These are phyloP conservation scores for Cytospora paraplurivora DNA, from an alignment of 2,329 filamentous ascomycete genomes.

Conservation along the genomic window DNA sequence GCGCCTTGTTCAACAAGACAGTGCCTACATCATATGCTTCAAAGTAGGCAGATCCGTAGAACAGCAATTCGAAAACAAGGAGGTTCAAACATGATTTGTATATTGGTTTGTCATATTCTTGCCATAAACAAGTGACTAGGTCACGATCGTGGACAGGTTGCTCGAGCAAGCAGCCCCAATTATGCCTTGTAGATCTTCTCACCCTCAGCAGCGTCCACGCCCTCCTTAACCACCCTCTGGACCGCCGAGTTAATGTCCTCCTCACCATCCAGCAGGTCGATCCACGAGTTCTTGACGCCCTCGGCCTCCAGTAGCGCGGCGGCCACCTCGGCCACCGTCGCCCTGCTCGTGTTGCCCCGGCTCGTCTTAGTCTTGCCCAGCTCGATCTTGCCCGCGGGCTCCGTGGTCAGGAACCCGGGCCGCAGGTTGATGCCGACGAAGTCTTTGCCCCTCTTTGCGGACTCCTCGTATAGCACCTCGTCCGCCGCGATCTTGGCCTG, in stretches of 20 bases:
- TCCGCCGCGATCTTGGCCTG: slow-evolving; percentile 63
- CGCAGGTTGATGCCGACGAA: slow-evolving; percentile 57
- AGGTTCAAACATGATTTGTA: no score
- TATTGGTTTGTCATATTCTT: background rate
- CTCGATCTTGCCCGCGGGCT: slow-evolving; percentile 50
- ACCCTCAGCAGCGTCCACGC: slow-evolving; percentile 55
- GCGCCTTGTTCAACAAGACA: no score
- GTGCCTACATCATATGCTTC: no score
- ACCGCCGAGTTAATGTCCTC: slow-evolving; percentile 53
- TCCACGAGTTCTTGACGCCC: slow-evolving; percentile 51
- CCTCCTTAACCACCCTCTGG: slow-evolving; percentile 49
- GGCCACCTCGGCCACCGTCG: slow-evolving; percentile 61
- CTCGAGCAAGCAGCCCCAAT: background rate
- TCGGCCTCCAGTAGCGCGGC: slow-evolving; percentile 56
- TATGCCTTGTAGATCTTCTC: slow-evolving; percentile 42
- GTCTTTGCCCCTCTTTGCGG: slow-evolving; percentile 41
- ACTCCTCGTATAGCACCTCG: slow-evolving; percentile 54
- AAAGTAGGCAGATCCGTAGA: no score
- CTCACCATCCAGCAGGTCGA: slow-evolving; percentile 58
- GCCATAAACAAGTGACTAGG: background rate
- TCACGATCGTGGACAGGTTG: background rate
- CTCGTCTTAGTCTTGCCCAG: slow-evolving; percentile 48
- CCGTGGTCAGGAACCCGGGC: slow-evolving; percentile 51
- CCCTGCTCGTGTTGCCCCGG: slow-evolving; percentile 52
- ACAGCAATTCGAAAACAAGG: no score